Evolutionary conservation across 106 monocot genomes (phyloP), one percentile per base, ranked within the genome.

Genomic region (Dendrobium nobile): DNA sequence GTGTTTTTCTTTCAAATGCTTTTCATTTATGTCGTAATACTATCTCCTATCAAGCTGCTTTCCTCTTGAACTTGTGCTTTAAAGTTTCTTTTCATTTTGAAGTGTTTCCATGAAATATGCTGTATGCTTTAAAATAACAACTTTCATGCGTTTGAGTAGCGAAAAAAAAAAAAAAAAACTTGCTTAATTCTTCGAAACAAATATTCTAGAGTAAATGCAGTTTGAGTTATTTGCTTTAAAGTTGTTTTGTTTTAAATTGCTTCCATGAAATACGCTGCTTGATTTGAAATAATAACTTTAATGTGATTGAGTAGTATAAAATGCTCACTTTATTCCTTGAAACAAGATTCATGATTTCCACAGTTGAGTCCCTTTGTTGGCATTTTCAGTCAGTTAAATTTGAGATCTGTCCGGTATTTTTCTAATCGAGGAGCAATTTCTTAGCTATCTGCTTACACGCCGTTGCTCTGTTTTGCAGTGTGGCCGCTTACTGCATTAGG

Each of bases 401-500:
- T 33, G 70, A 70, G 28, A 4, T 7, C 15, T 68, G 0, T 70
- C 24, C 9, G 33, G 33, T 70, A 5, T 70, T 70, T 70, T 70
- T 65, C n/a, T 61, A 61, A 58, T 58, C 4, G 58, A 22, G 27
- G 24, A 67, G 4, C 27, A 31, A 70, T 13, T 70, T 70, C 10
- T 70, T 22, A 37, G 15, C 3, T 4, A 15, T 37, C 37, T 70
- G 28, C 37, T 70, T 70, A 70, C 31, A 26, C 26, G 0, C 26
- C 28, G 3, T 37, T 15, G 7, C 55, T 79, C 79, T 72, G 44
- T 31, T 85, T 90, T 89, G 75, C 88, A 99, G 98, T 93, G 17
- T 99, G 98, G 98, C 98, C 98, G 9, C 79, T 99, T 77, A 89
- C 89, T 31, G 92, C 95, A 77, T 76, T 99, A 74, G 98, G 98